A percentile compares a stretch with the other conserved stretches of the same genome.
phyloP scores from a whole-genome alignment of 805 yeast species.

The Lipomyces spencermartinsiae region DNA sequence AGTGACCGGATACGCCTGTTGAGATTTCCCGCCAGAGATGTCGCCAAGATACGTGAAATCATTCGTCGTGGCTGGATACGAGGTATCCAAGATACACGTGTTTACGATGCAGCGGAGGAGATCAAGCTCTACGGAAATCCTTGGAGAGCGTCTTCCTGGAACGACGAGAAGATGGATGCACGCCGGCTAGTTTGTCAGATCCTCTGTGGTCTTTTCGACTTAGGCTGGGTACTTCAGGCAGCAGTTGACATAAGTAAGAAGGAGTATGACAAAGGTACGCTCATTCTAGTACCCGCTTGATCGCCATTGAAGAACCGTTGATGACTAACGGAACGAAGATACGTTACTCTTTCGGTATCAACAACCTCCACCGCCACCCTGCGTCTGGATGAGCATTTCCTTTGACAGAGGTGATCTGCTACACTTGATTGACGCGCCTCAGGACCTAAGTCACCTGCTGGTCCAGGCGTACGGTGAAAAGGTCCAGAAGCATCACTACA shows the following conservation, averaged over 20 bases:
- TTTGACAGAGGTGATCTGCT: not conserved
- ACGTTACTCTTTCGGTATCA: conserved; percentile 5
- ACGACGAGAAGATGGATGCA: not conserved
- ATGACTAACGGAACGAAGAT: conserved; percentile 4
- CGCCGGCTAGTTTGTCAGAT: conserved; percentile 4
- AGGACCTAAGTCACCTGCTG: not conserved
- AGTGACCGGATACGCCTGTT: not conserved
- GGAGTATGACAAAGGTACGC: conserved; percentile 8
- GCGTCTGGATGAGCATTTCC: conserved; percentile 9
- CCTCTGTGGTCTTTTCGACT: conserved; percentile 1
- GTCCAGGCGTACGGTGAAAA: conserved; percentile 5
- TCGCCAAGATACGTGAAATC: not conserved
- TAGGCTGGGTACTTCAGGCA: conserved; percentile 5
- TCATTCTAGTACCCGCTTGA: not conserved
- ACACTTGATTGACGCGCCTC: conserved; percentile 6
- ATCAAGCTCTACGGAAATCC: conserved; percentile 2
- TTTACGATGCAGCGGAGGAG: not conserved
- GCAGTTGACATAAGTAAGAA: conserved; percentile 9
- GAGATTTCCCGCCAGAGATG: not conserved
- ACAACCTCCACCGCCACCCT: conserved; percentile 1
- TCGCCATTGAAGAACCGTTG: not conserved
- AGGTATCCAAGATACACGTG: conserved; percentile 5
- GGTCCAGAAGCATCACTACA: not conserved
- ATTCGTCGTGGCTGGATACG: not conserved
- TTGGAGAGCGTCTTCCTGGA: not conserved